Evolutionary conservation across 441 rosid genomes (phyloP), one percentile per base, ranked within the genome.

Genomic region (Brassica balearica): DNA sequence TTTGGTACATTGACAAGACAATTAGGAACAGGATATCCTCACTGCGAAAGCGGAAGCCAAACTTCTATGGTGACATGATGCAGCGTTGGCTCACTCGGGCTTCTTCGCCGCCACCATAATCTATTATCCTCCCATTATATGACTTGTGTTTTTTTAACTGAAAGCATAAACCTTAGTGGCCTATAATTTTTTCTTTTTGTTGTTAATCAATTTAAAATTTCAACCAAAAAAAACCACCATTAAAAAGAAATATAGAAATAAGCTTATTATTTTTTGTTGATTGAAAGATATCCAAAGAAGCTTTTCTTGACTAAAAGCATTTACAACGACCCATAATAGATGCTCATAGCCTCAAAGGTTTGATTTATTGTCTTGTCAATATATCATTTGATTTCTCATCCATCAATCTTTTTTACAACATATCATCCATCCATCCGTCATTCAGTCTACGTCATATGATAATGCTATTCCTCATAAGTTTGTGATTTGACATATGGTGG

Each of bases 291-390:
- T 51, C 56, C 56, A 51, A 51, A 51, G 56, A 53, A n/a, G 64
- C 25, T 46, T 53, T 65, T 73, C 69, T 29, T 48, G 66, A 34
- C 51, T 29, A 62, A 27, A 64, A 32, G n/a, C 41, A 34, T 36
- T 55, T 65, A 65, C 58, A 74, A 22, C 17, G 43, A 38, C 20
- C 68, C 41, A 2, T 58, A 23, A 65, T 2, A 46, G 32, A 59
- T 29, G 61, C 69, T 68, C 61, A 11, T 60, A 75, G 19, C 51
- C 17, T 60, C 79, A 7, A 29, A 69, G 69, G 74, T 69, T 76
- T 68, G 53, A 68, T 46, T 46, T 46, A 46, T 69, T 68, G 63
- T 48, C 79, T 60, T 68, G 53, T 75, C 79, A 46, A 61, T 32
- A 19, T 43, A 76, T 61, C 68, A 60, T 68, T 60, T 14, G 25